Conservation (phyloP, 768 basidiomycete genomes). For the Daedalea quercina region DNA sequence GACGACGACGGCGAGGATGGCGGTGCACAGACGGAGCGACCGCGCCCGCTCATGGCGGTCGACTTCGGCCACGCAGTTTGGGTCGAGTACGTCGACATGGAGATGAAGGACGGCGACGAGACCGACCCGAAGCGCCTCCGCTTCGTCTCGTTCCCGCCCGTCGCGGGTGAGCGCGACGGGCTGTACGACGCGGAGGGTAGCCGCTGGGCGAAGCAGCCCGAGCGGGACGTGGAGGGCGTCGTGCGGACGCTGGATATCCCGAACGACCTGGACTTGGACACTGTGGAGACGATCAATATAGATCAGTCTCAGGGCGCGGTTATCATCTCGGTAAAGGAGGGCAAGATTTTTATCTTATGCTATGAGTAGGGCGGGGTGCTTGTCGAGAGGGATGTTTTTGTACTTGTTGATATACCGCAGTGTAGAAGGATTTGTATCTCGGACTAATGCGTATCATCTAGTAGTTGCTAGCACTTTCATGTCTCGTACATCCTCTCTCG, state of each 20-base stretch:
- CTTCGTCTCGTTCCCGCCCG: conserved; percentile 68
- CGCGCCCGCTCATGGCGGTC: conserved; percentile 69
- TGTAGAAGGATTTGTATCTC: background rate
- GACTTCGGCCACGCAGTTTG: conserved; percentile 87
- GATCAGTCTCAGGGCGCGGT: conserved; percentile 73
- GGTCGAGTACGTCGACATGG: conserved; percentile 50
- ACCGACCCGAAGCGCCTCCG: conserved; percentile 45
- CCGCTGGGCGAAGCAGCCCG: conserved; percentile 6
- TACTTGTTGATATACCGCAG: background rate
- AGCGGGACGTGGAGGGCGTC: conserved; percentile 18
- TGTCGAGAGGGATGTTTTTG: background rate
- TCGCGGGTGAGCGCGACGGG: conserved; percentile 21
- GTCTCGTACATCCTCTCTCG: no score
- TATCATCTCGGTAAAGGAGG: conserved; percentile 59
- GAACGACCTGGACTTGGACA: conserved; percentile 54
- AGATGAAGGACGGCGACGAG: conserved; percentile 18
- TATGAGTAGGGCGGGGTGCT: conserved; percentile 34
- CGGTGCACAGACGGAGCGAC: conserved; percentile 34
- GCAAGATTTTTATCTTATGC: conserved; percentile 68
- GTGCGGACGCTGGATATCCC: conserved; percentile 61
- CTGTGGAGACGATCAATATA: conserved; percentile 71
- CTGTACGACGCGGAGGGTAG: conserved; percentile 14
- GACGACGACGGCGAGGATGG: conserved; percentile 34
- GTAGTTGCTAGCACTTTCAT: no score
- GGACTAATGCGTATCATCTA: background rate